Conservation (phyloP, 768 basidiomycete species). For the Psilocybe sp. region DNA sequence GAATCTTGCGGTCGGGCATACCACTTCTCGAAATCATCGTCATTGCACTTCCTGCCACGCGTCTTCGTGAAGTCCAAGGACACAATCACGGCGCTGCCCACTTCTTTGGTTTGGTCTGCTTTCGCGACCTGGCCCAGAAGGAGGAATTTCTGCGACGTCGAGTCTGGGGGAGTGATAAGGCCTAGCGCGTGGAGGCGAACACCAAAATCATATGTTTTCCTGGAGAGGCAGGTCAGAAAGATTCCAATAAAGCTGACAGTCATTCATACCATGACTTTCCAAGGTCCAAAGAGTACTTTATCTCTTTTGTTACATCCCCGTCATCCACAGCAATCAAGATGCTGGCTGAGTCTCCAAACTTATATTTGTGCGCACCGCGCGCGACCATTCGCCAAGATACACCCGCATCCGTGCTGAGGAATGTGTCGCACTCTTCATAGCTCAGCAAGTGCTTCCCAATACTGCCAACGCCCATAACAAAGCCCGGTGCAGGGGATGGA, state of each 20-base stretch:
- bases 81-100: slow-evolving; percentile 67
- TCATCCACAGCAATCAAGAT: slow-evolving; percentile 83
- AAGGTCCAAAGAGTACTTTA: slow-evolving; percentile 80
- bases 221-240: slow-evolving; percentile 24
- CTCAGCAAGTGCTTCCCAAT: slow-evolving; percentile 66
- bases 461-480: slow-evolving; percentile 93
- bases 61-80: slow-evolving; percentile 81
- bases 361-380: slow-evolving; percentile 84
- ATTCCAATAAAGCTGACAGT: background rate
- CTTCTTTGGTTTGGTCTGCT: slow-evolving; percentile 44
- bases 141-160: slow-evolving; percentile 94
- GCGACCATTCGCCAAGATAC: slow-evolving; percentile 79
- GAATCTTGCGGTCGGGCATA: slow-evolving; percentile 65
- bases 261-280: slow-evolving; percentile 75
- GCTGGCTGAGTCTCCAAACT: slow-evolving; percentile 90
- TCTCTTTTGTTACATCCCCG: slow-evolving; percentile 65
- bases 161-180: slow-evolving; percentile 89
- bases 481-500: slow-evolving; percentile 91
- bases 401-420: slow-evolving; percentile 88
- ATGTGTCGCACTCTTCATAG: slow-evolving; percentile 91
- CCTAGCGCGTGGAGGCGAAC: slow-evolving; percentile 68
- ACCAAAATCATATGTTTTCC: slow-evolving; percentile 71
- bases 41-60: slow-evolving; percentile 63
- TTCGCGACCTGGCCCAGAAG: slow-evolving; percentile 77
- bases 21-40: slow-evolving; percentile 83